A percentile compares a stretch with the other conserved stretches of the same genome.
Evolutionary conservation across 768 basidiomycete genomes (phyloP).

Genomic region (Russula olivacea): DNA sequence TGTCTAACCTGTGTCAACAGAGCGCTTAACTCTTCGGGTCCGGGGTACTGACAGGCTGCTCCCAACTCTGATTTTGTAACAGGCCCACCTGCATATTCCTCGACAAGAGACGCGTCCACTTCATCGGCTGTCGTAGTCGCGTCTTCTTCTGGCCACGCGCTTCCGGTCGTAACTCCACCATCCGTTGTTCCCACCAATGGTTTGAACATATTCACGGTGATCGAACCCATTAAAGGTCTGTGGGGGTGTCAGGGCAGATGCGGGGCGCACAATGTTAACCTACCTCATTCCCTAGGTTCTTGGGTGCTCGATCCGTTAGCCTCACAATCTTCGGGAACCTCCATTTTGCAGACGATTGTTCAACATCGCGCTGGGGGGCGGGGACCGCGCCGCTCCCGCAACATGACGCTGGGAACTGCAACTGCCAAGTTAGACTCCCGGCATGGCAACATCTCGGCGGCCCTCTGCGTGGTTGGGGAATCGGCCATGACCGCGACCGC

Average conservation of each 20-base stretch:
- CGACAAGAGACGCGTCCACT: background rate
- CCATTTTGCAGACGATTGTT: conserved; percentile 4
- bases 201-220: conserved; percentile 3
- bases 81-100: background rate
- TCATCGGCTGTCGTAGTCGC: conserved; percentile 7
- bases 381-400: conserved; percentile 1
- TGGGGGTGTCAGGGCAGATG: background rate
- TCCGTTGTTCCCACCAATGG: conserved; percentile 6
- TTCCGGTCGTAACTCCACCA: background rate
- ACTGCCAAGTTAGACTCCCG: conserved; percentile 15
- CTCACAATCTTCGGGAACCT: background rate
- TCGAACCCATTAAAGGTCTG: conserved; percentile 17
- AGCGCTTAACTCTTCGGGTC: background rate
- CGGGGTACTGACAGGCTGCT: background rate
- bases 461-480: conserved; percentile 9
- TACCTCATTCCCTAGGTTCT: conserved; percentile 11
- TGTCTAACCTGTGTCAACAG: background rate
- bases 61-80: background rate
- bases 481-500: background rate
- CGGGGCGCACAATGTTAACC: background rate
- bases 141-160: background rate
- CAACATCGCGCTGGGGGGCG: conserved; percentile 8
- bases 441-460: conserved; percentile 12
- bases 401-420: conserved; percentile 7
- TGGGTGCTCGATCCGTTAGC: conserved; percentile 20